Evolutionary conservation across 305 asterid species (phyloP).

Genomic region (Rubia balearica): DNA sequence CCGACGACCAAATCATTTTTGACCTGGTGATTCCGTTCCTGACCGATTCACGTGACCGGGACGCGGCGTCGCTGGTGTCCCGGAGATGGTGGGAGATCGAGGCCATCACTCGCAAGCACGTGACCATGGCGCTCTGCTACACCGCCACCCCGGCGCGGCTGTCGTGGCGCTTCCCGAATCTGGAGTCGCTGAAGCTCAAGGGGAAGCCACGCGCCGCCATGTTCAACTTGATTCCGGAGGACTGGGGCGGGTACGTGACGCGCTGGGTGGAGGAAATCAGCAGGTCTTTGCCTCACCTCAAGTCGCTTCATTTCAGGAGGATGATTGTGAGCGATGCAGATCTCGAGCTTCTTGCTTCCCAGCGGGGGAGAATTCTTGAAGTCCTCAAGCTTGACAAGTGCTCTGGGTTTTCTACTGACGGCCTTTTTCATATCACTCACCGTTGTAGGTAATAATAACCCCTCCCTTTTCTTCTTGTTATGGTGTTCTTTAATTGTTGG

Average conservation of each 20-base stretch:
- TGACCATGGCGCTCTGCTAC: constrained; percentile 86
- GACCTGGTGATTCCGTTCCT: constrained; percentile 76
- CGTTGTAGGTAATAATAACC: constrained; percentile 44
- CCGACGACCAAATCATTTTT: constrained; percentile 56
- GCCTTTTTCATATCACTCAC: constrained; percentile 48
- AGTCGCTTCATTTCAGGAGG: constrained; percentile 67
- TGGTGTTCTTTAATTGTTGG: neutral
- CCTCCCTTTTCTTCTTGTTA: neutral
- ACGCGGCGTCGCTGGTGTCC: constrained; percentile 55
- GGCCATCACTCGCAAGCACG: constrained; percentile 70
- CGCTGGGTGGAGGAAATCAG: constrained; percentile 67
- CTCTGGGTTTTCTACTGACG: constrained; percentile 67
- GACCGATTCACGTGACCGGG: constrained; percentile 66
- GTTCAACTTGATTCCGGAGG: constrained; percentile 85
- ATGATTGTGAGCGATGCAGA: constrained; percentile 91
- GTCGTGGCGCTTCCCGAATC: constrained; percentile 53
- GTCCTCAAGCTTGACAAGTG: constrained; percentile 79
- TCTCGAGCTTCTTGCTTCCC: constrained; percentile 52
- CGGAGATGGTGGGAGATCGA: constrained; percentile 71
- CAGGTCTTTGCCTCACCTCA: constrained; percentile 41
- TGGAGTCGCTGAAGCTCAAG: constrained; percentile 81
- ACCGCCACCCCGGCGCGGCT: constrained; percentile 56
- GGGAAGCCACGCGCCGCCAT: constrained; percentile 99
- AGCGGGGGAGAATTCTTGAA: constrained; percentile 40
- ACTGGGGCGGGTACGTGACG: constrained; percentile 87